Evolutionary conservation across 2,329 filamentous ascomycete species (phyloP).

Genomic region (Penicillium sp.): DNA sequence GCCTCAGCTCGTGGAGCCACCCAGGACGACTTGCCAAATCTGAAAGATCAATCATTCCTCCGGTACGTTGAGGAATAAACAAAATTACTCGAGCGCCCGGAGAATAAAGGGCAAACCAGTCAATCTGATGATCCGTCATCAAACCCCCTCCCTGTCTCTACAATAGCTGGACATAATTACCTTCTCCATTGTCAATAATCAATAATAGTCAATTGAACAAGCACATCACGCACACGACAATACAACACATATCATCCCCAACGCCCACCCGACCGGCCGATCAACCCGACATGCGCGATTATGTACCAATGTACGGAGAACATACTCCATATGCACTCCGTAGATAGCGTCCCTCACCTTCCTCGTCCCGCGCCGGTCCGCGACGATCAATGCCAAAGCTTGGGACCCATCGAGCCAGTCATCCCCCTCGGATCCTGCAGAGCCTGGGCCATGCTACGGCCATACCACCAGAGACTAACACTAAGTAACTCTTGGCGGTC

Average conservation of each 20-base stretch:
- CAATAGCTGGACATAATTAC: not conserved
- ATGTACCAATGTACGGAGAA: not conserved
- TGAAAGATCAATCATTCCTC: not conserved
- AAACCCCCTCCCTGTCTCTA: not conserved
- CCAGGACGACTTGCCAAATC: not conserved
- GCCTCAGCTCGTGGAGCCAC: not conserved
- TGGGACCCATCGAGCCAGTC: slow-evolving; percentile 4
- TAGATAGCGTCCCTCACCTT: not conserved
- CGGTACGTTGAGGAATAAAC: not conserved
- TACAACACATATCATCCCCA: not conserved
- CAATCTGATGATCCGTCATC: not conserved
- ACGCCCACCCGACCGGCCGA: not conserved
- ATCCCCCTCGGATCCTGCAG: not conserved
- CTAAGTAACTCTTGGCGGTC: not conserved
- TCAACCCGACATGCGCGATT: not conserved
- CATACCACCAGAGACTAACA: not conserved
- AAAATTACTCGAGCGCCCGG: not conserved
- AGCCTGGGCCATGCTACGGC: not conserved
- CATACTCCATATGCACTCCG: not conserved
- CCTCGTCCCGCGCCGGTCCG: slow-evolving; percentile 4
- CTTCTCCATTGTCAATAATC: not conserved
- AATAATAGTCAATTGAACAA: not conserved
- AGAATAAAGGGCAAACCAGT: not conserved
- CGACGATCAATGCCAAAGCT: slow-evolving; percentile 8
- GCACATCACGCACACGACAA: not conserved